Conservation (phyloP, 169 alveolate species). For the Plasmodium gallinaceum region DNA sequence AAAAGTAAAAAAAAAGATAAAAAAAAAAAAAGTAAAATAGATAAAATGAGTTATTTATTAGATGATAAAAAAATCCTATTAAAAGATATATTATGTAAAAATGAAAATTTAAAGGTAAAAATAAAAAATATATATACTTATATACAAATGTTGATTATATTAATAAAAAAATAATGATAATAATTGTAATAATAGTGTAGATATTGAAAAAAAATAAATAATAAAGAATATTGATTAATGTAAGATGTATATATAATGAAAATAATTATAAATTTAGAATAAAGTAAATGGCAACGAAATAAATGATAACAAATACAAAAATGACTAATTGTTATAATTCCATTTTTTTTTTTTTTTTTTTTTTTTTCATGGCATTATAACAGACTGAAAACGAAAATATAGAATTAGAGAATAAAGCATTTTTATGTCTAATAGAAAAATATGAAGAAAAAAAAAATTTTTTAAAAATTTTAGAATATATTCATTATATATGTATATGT, state of each 20-base stretch:
- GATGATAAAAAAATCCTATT: constrained; percentile 58
- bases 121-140: background rate
- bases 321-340: no score
- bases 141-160: no score
- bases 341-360: constrained; percentile 18
- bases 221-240: background rate
- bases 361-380: background rate
- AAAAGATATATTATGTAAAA: constrained; percentile 25
- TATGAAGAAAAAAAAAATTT: constrained; percentile 45
- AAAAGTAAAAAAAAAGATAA: background rate
- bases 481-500: constrained; percentile 55
- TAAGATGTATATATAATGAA: background rate
- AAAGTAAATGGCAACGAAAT: no score
- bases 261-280: background rate
- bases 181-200: no score
- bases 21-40: background rate
- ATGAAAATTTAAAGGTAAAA: constrained; percentile 53
- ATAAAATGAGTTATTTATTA: constrained; percentile 58
- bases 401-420: constrained; percentile 39
- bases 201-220: background rate
- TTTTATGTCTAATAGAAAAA: constrained; percentile 40
- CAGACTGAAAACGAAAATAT: constrained; percentile 41
- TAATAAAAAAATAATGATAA: no score
- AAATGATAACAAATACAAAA: no score
- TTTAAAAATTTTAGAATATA: constrained; percentile 18